Percentiles rank a stretch among this genome's conserved stretches.
Conservation (phyloP, 2,329 filamentous ascomycete species). For the Pseudogymnoascus sp. region DNA sequence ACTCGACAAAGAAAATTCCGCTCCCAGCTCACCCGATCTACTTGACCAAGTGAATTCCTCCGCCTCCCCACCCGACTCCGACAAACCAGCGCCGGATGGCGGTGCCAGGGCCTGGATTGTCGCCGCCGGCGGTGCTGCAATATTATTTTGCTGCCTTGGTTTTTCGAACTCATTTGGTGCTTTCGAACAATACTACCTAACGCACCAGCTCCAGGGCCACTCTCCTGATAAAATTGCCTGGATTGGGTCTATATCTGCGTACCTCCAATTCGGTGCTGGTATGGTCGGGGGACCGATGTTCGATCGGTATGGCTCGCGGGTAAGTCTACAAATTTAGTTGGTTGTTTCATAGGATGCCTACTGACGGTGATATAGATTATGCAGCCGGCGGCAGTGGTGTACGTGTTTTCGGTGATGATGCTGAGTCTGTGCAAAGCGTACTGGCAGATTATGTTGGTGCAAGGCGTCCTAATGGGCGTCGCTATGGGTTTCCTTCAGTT, state of each 20-base stretch:
- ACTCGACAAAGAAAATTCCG: constrained; percentile 26
- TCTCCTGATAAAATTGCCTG: constrained; percentile 49
- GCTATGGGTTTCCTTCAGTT: constrained; percentile 35
- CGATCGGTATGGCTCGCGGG: constrained; percentile 54
- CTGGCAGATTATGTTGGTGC: constrained; percentile 44
- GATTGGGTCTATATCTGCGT: constrained; percentile 50
- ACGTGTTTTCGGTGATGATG: constrained; percentile 58
- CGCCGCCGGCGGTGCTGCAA: constrained; percentile 11
- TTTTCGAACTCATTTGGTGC: constrained; percentile 41
- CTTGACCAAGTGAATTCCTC: constrained; percentile 28
- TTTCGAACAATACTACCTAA: constrained; percentile 52
- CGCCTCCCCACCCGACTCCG: constrained; percentile 33
- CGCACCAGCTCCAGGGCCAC: constrained; percentile 38
- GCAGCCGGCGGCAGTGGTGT: constrained; percentile 37
- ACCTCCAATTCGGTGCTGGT: constrained; percentile 43
- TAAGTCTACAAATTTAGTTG: constrained; percentile 21
- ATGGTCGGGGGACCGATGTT: constrained; percentile 54
- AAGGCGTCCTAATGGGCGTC: constrained; percentile 38
- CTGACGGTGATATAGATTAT: constrained; percentile 22
- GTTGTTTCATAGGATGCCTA: constrained; percentile 26
- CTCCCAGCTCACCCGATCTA: constrained; percentile 32
- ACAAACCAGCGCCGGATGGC: constrained; percentile 22
- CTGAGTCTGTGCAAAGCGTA: constrained; percentile 46
- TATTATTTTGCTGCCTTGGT: constrained; percentile 24
- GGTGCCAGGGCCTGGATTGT: constrained; percentile 14